phyloP scores from a whole-genome alignment of 108 stramenopile species.

The Skeletonema potamos region DNA sequence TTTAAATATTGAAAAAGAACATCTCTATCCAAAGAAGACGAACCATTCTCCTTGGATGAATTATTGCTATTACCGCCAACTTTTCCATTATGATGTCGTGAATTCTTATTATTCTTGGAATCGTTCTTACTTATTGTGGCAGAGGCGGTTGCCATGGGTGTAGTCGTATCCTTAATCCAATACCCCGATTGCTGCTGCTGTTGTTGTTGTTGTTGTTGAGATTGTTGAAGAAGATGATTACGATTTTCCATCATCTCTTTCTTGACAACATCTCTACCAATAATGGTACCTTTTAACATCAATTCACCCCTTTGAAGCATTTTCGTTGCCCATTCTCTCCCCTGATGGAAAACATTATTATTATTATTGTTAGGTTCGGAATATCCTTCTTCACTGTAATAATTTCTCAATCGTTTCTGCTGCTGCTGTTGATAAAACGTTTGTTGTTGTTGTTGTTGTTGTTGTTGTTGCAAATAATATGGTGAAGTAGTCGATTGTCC shows the following conservation, averaged over 20 bases:
- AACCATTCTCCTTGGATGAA: not conserved
- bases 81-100: not conserved
- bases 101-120: not conserved
- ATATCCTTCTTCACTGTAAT: not conserved
- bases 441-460: not conserved
- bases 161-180: constrained; percentile 44
- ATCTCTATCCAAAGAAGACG: constrained; percentile 13
- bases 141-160: constrained; percentile 43
- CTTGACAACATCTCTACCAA: not conserved
- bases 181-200: constrained; percentile 3
- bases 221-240: too few relatives aligned
- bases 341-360: constrained; percentile 1
- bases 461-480: not conserved
- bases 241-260: not conserved
- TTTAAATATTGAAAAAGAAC: constrained; percentile 32
- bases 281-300: not conserved
- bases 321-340: constrained; percentile 21
- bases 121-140: constrained; percentile 16
- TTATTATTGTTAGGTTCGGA: not conserved
- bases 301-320: constrained; percentile 5
- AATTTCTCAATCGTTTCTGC: constrained; percentile 1
- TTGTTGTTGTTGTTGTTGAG: not conserved
- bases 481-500: not conserved
- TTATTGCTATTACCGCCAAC: not conserved
- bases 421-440: not conserved